Evolutionary conservation across 2,329 filamentous ascomycete genomes (phyloP), one percentile per base, ranked within the genome.

Genomic region (Rhynchosporium secalis): DNA sequence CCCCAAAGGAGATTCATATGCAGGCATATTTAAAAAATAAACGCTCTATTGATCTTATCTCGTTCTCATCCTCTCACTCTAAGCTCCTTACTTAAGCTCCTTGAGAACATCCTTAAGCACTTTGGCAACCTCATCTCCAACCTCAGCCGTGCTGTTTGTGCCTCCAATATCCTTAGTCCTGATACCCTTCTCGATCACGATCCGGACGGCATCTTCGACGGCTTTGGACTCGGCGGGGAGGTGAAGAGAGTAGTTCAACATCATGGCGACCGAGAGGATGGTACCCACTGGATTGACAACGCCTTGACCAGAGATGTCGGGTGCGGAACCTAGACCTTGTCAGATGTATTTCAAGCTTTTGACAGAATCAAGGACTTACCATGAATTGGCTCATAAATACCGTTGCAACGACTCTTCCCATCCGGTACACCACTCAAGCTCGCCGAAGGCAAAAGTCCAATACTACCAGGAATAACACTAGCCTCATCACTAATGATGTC

Each of bases 341-440:
- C 12, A 45, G 15, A 4, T 40, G 13, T 20, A 2, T 38, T 9
- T 28, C 15, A 40, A 33, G 10, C 33, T 4, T 29, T 9, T n/a
- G 38, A 31, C 52, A 54, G 15, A 31, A 48, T 20, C 20, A 36
- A 55, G 36, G 2, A 62, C 79, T 64, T 80, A 92, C 91, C 93
- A 76, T 99, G 94, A 71, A 99, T 98, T 31, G 94, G 94, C 83
- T 98, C 94, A 76, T 96, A 99, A 73, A 98, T 96, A 71, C 92
- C 94, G 75, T 96, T 96, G 74, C 93, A 91, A 75, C 85, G 88
- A 71, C 81, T 84, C 81, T 92, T 90, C 60, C 91, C 91, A 75
- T 96, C 92, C 0, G 94, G 94, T 64, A 96, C 86, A 46, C 90
- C 91, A 68, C 88, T 90, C 75, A 98, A 79, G 77, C 89, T 95